phyloP scores from a whole-genome alignment of 371 early-diverging fungal genomes.

The Mucor mucedo region DNA sequence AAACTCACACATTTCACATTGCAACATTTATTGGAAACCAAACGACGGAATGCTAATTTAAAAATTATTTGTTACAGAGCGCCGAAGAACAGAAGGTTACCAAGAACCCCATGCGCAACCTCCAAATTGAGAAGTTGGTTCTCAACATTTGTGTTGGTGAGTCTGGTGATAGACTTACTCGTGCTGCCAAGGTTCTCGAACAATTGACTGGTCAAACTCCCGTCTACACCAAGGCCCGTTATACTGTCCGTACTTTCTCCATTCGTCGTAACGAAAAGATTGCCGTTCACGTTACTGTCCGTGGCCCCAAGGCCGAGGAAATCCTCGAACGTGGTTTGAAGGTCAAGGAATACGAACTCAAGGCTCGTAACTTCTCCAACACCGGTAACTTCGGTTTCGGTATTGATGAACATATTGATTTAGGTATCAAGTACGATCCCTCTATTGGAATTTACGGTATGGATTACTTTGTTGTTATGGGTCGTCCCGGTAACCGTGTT shows the following conservation, averaged over 20 bases:
- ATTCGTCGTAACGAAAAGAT: conserved; percentile 99
- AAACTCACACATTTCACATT: neutral
- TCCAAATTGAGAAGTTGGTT: conserved; percentile 99
- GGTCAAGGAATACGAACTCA: conserved; percentile 99
- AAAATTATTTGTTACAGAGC: conserved; percentile 47
- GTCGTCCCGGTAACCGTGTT: conserved; percentile 97
- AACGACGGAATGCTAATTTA: too few relatives aligned
- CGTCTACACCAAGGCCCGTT: conserved; percentile 99
- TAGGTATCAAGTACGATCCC: conserved; percentile 99
- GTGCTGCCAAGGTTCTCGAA: conserved; percentile 99
- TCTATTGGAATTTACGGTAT: conserved; percentile 98
- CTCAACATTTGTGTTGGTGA: conserved; percentile 99
- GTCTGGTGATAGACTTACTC: conserved; percentile 98
- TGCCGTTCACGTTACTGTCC: conserved; percentile 98
- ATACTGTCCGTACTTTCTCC: conserved; percentile 99
- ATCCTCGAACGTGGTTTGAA: conserved; percentile 99
- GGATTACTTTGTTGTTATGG: conserved; percentile 99
- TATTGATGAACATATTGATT: conserved; percentile 99
- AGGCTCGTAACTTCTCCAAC: conserved; percentile 93
- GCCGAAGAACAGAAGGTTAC: conserved; percentile 64
- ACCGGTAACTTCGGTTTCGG: conserved; percentile 99
- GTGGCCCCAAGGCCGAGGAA: conserved; percentile 87
- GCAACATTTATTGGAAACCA: too few relatives aligned
- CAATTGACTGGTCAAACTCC: conserved; percentile 99
- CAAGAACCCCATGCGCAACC: conserved; percentile 95